Evolutionary conservation across 345 rosid genomes (phyloP), one percentile per base, ranked within the genome.

Genomic region (Moricandia arvensis): DNA sequence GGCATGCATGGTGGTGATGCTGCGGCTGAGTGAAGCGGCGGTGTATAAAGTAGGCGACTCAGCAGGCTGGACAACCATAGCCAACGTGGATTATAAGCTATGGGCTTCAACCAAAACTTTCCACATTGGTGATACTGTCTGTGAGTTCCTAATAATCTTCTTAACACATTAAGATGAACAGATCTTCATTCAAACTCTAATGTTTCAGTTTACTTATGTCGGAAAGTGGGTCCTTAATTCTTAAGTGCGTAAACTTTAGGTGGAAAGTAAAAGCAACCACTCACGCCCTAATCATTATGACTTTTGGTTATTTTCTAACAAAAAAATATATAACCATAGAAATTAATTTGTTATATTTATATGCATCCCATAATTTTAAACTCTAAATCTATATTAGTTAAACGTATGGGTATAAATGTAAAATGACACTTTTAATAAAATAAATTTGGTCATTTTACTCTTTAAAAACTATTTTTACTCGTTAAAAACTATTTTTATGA

Each of bases 1-100:
- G 59, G 75, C 16, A 18, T 69, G 75, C 69, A 8, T 59, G 13
- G 18, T 60, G 72, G 45, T 68, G 69, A 70, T 60, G 63, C 16
- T 71, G 67, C 69, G 73, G 71, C 75, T 72, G 67, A 78, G 82
- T 66, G 47, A 80, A 61, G 93, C 87, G 43, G 87, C 85, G 0
- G 82, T 85, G 51, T 81, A 91, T 85, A 94, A 87, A 84, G 97
- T 94, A 16, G 96, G 98, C 8, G 95, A 88, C 77, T 70, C 93
- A 27, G 92, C 88, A 37, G 98, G 98, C 37, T 94, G 97, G 98
- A 94, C 97, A 64, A 86, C 91, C 81, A 88, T 88, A 63, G 98
- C 95, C 30, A 90, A 87, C 70, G 59, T 91, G 13, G 86, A 94
- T 66, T 94, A 91, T 87, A 90, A 94, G 85, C 82, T 71, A 41